Base-by-base conservation (phyloP, 176 grass and related monocot species). In the Zoysia japonica region DNA sequence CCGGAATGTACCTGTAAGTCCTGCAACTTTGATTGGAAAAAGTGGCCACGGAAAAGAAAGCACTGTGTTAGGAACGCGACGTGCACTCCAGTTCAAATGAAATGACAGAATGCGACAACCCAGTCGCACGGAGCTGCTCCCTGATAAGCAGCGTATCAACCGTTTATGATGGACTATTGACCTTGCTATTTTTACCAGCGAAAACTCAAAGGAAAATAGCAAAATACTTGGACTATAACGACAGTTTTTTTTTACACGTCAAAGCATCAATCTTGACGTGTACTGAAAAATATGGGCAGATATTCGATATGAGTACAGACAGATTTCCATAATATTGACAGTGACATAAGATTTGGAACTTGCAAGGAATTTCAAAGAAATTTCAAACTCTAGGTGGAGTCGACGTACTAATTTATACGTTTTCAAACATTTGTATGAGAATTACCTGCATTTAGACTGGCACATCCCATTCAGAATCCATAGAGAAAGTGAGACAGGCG, bases 71-170 rank as follows among this genome's bases (percentile, higher is more conserved):
- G 15, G 36, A 49, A 49, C 14, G 64, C 70, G 56, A 39, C 5
- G 15, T 44, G 12, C 3, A 52, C 39, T 15, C 38, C 49, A 9
- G 12, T 48, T 82, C 48, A 57, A 71, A 17, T 50, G 68, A 55
- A 60, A 28, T 11, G 48, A 65, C 73, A 41, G 68, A 45, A 37
- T 61, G 75, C 8, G 44, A 61, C 80, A 20, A 67, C 68, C 9
- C 43, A 61, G 11, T 44, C 17, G 19, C 43, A 52, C 46, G 9
- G 2, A 15, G 12, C 45, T 83, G 80, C 80, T 88, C 80, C 80
- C 86, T 83, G 38, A 50, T 67, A 17, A 28, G 68, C 44, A 88
- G 80, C 80, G 83, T 68, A 55, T 14, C 68, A 5, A 36, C 6
- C n/a, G 11, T 39, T 76, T 41, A 73, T 56, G 4, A 43, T 83